Evolutionary conservation across 83 land plant genomes (phyloP).

Genomic region (Thuja plicata): DNA sequence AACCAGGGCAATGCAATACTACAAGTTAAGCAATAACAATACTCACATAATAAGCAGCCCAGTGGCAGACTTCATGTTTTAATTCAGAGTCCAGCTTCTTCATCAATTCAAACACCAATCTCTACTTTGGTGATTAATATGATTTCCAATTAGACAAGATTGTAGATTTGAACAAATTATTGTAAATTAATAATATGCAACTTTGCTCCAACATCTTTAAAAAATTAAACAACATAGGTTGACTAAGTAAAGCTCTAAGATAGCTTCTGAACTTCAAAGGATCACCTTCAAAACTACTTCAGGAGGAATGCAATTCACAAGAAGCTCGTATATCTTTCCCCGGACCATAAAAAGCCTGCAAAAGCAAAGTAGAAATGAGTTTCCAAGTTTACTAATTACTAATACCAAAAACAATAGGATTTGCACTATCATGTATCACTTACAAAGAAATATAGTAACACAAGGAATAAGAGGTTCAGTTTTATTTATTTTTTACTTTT

Average conservation of each 20-base stretch:
- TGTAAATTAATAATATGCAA: background rate
- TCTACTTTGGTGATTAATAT: conserved; percentile 41
- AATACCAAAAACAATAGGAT: background rate
- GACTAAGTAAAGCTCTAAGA: background rate
- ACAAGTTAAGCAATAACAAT: conserved; percentile 9
- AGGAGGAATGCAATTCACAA: conserved; percentile 96
- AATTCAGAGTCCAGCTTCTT: conserved; percentile 94
- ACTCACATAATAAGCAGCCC: conserved; percentile 99
- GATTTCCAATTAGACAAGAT: background rate
- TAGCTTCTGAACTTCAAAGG: background rate
- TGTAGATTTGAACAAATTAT: background rate
- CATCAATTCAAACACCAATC: conserved; percentile 78
- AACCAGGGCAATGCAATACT: background rate
- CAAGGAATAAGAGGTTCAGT: background rate
- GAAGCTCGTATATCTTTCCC: conserved; percentile 92
- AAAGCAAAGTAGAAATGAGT: conserved; percentile 17
- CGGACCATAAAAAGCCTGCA: conserved; percentile 83
- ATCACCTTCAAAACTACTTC: conserved; percentile 89
- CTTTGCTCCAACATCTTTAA: background rate
- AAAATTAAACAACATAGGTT: conserved; percentile 4
- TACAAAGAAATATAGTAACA: background rate
- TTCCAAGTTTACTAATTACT: background rate
- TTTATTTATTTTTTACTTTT: background rate
- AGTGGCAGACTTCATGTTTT: conserved; percentile 97
- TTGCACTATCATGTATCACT: background rate